Base-by-base conservation (phyloP, 345 rosid species). In the Iberis pinnata region DNA sequence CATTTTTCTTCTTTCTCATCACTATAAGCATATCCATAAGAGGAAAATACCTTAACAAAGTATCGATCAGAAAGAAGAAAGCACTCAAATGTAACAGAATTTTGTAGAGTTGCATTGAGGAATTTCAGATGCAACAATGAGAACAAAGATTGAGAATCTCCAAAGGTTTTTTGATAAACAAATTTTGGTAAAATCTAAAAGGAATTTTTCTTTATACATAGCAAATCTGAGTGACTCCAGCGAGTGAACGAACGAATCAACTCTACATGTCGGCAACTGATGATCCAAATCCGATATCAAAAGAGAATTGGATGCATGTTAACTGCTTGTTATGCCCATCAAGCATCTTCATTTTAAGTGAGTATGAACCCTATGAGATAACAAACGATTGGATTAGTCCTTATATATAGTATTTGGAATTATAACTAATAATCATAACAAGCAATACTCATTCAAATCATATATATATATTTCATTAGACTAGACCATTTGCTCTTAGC, bases 311-410 rank as follows among this genome's bases (percentile, higher is more conserved):
- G 58, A 88, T 88, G 80, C 98, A 92, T 44, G 97, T 80, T 47
- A 92, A 55, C 70, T 78, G 76, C 22, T 56, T 26, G 18, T 73
- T 70, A 17, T 69, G 56, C 22, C 60, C 77, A 43, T 78, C 83
- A 11, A 56, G 18, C 95, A 92, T 88, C 85, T 70, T 88, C 98
- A 92, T 88, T 58, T 74, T 81, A 40, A 92, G 84, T 31, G 93
- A 56, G 78, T 88, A 92, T 4, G 93, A 53, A 13, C 98, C 96
- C 98, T 85, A 78, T 70, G 43, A 50, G 9, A 58, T 27, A n/a
- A 13, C 32, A 22, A 33, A 26, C 43, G n/a, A 52, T 37, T 38
- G 32, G 39, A 47, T 7, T 53, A 24, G 18, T 19, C 48, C n/a
- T 25, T 32, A 26, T 2, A 11, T 27, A 36, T 49, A 33, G 5